Base-by-base conservation (phyloP, 805 yeast species). In the Candida sakaeoensis region DNA sequence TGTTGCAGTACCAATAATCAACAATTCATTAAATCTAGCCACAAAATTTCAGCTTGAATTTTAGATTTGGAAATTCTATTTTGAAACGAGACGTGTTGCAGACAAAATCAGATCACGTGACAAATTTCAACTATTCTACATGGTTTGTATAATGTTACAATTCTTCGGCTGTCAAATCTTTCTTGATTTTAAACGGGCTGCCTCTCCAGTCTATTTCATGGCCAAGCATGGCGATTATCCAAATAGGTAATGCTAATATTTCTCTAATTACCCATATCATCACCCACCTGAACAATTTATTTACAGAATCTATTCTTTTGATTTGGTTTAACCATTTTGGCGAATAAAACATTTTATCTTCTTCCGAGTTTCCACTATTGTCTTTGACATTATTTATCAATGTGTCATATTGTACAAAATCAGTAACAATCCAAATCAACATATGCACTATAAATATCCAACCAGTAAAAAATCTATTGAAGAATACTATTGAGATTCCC, bases 191-290 rank as follows among this genome's bases (percentile, higher is more conserved):
- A 57, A 87, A 88, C 2, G 88, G 86, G 47, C 77, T 71, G 26
- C 87, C 85, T 44, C 96, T 68, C 89, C 89, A 82, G 58, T 87
- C 86, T 28, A 81, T 80, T 34, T 75, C 72, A 9, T 82, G 80
- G 0, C 96, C 96, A 22, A 69, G 47, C 82, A 88, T 81, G 1
- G 96, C 95, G 21, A 65, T 66, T 2, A 82, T 43, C 96, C 96
- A 88, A 16, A 88, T 77, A 0, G 95, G 95, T 15, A 88, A 62
- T 1, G 96, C 96, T 39, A 86, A 60, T 0, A 71, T 2, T 55
- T 88, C 96, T 38, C 96, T 68, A 25, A 77, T 55, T 0, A 74
- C 25, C 96, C 96, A 88, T 42, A 57, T 51, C 34, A 39, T 46
- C 10, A 50, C 30, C 70, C 73, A 68, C 18, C 45, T 52, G 13